phyloP scores from a whole-genome alignment of 352 stramenopile species.

The Globisporangium nagaii region DNA sequence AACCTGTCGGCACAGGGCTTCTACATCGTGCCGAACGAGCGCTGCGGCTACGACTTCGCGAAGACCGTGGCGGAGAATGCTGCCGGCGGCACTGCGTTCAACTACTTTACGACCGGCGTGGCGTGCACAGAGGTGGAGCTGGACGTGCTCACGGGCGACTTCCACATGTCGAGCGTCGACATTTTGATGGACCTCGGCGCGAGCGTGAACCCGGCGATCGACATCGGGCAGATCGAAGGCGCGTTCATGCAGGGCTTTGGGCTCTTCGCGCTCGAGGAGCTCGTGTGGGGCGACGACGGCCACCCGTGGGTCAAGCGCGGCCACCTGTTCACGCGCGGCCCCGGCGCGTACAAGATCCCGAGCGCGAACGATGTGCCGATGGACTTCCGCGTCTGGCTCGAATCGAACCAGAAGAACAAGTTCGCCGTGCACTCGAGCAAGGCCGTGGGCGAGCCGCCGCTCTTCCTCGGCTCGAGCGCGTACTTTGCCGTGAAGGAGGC shows the following conservation, averaged over 20 bases:
- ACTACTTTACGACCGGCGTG: slow-evolving; percentile 96
- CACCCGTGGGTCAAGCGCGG: slow-evolving; percentile 92
- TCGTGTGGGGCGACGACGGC: slow-evolving; percentile 92
- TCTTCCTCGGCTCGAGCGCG: slow-evolving; percentile 91
- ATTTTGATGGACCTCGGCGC: slow-evolving; percentile 91
- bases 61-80: slow-evolving; percentile 88
- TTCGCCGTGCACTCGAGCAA: slow-evolving; percentile 96
- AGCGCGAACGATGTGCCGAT: slow-evolving; percentile 94
- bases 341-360: slow-evolving; percentile 96
- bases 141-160: slow-evolving; percentile 94
- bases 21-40: slow-evolving; percentile 88
- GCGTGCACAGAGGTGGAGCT: slow-evolving; percentile 92
- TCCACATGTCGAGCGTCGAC: slow-evolving; percentile 75
- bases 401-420: slow-evolving; percentile 91
- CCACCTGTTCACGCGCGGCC: slow-evolving; percentile 91
- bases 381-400: slow-evolving; percentile 92
- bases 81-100: slow-evolving; percentile 89
- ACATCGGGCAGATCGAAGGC: slow-evolving; percentile 98
- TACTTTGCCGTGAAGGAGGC: slow-evolving; percentile 97
- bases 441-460: slow-evolving; percentile 93
- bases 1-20: slow-evolving; percentile 96
- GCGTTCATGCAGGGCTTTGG: slow-evolving; percentile 96
- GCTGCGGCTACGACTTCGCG: slow-evolving; percentile 91
- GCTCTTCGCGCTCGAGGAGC: slow-evolving; percentile 92
- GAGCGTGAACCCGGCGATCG: slow-evolving; percentile 95